Percentiles rank a stretch among this genome's conserved stretches.
Evolutionary conservation across 306 rosid species (phyloP).

Genomic region (Pterocarpus macrocarpus): DNA sequence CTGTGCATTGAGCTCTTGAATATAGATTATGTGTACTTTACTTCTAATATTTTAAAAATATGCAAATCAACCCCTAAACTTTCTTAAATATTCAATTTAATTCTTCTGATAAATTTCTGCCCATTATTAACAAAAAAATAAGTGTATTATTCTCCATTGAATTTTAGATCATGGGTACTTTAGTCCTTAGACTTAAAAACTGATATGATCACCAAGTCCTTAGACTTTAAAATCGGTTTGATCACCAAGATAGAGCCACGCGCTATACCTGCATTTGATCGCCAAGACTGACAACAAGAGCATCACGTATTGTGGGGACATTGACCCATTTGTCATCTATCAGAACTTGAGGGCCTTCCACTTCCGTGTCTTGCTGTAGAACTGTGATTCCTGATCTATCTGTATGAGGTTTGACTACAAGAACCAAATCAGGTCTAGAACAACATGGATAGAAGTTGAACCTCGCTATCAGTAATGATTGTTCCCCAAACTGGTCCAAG

Average conservation of each 20-base stretch:
- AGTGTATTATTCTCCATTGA: no score
- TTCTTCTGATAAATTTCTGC: no score
- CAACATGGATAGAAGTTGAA: constrained; percentile 71
- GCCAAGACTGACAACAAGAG: constrained; percentile 71
- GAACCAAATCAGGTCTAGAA: constrained; percentile 70
- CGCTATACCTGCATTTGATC: constrained; percentile 73
- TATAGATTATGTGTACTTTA: background rate
- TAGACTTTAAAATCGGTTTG: no score
- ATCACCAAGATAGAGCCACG: background rate
- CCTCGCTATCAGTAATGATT: constrained; percentile 44
- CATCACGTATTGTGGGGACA: constrained; percentile 66
- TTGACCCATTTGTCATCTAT: constrained; percentile 58
- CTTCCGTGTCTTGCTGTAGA: constrained; percentile 67
- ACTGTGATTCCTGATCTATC: constrained; percentile 69
- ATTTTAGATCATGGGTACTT: no score
- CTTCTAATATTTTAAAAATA: no score
- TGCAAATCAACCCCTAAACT: no score
- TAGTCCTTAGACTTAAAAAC: no score
- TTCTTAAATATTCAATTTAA: no score
- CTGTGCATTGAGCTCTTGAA: constrained; percentile 65
- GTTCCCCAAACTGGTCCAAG: constrained; percentile 60
- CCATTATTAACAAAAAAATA: no score
- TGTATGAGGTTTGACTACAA: constrained; percentile 74
- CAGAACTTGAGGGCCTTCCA: constrained; percentile 71
- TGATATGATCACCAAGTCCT: no score